phyloP scores from a whole-genome alignment of 2,329 filamentous ascomycete genomes.

The Fusarium goolgardi region DNA sequence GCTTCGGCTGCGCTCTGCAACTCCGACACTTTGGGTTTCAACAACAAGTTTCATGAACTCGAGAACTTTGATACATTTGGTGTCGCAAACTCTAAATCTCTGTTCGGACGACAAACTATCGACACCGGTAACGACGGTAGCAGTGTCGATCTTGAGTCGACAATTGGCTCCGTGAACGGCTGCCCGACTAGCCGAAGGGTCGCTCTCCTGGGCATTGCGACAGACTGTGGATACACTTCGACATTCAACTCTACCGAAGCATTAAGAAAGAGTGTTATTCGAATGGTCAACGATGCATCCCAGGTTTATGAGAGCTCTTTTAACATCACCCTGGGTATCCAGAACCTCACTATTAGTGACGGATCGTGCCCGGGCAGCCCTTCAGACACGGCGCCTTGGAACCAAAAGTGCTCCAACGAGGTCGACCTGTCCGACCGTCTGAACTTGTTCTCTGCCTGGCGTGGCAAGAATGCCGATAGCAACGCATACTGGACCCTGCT shows the following conservation, averaged over 20 bases:
- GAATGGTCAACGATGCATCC: constrained; percentile 86
- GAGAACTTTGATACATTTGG: constrained; percentile 65
- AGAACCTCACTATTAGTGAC: constrained; percentile 84
- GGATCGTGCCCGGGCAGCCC: constrained; percentile 77
- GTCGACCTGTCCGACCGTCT: constrained; percentile 79
- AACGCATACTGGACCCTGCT: constrained; percentile 96
- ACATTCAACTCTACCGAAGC: constrained; percentile 73
- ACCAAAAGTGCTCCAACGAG: constrained; percentile 74
- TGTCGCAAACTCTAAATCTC: constrained; percentile 68
- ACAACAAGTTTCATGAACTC: constrained; percentile 70
- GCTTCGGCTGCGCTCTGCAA: constrained; percentile 67
- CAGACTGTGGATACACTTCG: constrained; percentile 88
- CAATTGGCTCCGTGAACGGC: constrained; percentile 84
- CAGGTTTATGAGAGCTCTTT: constrained; percentile 90
- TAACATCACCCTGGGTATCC: constrained; percentile 92
- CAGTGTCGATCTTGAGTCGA: constrained; percentile 76
- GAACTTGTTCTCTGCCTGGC: constrained; percentile 90
- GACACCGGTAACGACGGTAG: constrained; percentile 78
- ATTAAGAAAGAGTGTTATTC: constrained; percentile 80
- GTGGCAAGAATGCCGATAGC: constrained; percentile 77
- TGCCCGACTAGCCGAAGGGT: constrained; percentile 93
- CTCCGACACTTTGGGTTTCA: constrained; percentile 83
- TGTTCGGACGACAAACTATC: constrained; percentile 82
- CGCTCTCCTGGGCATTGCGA: constrained; percentile 89
- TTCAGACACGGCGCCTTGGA: constrained; percentile 80